These are phyloP conservation scores for Lentinula aciculospora DNA, from an alignment of 768 basidiomycete genomes.

Conservation along the genomic window DNA sequence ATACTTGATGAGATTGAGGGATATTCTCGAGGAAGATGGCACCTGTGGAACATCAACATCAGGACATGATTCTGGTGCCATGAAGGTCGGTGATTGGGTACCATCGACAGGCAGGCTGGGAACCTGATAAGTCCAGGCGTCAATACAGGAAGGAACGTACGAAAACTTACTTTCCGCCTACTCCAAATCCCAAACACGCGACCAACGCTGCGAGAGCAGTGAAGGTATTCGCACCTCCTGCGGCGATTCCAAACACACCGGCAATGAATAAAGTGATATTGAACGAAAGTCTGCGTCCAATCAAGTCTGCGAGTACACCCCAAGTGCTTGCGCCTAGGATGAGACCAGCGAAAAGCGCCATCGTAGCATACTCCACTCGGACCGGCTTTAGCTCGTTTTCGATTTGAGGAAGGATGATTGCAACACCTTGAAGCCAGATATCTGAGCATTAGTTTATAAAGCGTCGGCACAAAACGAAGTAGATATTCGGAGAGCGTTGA, in stretches of 20 bases:
- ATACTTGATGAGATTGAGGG: conserved; percentile 33
- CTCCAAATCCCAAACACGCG: conserved; percentile 43
- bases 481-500: background rate
- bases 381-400: conserved; percentile 35
- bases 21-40: conserved; percentile 41
- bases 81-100: conserved; percentile 12
- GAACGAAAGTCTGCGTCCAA: conserved; percentile 41
- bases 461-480: background rate
- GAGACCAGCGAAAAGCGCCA: conserved; percentile 41
- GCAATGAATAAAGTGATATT: conserved; percentile 27
- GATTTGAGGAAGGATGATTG: conserved; percentile 39
- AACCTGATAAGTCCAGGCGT: conserved; percentile 13
- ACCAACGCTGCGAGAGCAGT: conserved; percentile 23
- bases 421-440: conserved; percentile 43
- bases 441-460: conserved; percentile 21
- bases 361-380: conserved; percentile 38
- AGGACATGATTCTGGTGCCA: background rate
- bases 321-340: conserved; percentile 44
- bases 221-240: conserved; percentile 41
- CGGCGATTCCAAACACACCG: conserved; percentile 44
- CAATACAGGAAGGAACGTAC: conserved; percentile 10
- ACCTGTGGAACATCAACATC: conserved; percentile 17
- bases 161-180: conserved; percentile 45
- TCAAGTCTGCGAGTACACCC: conserved; percentile 44
- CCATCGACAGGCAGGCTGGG: conserved; percentile 40